These are phyloP conservation scores for Pseudogymnoascus sp. DNA, from an alignment of 2,329 filamentous ascomycete species.

Conservation along the genomic window DNA sequence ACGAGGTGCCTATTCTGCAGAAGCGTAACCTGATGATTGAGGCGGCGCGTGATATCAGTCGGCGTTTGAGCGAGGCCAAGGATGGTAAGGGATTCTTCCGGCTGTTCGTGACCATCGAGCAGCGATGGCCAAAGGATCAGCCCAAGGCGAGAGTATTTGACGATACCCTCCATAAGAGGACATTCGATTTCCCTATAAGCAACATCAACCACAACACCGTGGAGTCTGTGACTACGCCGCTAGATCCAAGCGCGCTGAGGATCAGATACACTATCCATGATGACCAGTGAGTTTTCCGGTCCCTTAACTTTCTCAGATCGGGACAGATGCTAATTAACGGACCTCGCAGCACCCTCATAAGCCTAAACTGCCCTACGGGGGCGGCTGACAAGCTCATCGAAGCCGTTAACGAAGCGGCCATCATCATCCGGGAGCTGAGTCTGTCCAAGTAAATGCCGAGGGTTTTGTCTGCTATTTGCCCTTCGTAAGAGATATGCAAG, in stretches of 20 bases:
- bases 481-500: background rate
- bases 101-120: background rate
- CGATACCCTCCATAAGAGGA: background rate
- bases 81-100: conserved; percentile 7
- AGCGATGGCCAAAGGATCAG: background rate
- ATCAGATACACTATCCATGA: conserved; percentile 9
- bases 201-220: conserved; percentile 1
- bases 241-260: conserved; percentile 3
- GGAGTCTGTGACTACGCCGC: conserved; percentile 8
- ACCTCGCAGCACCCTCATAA: background rate
- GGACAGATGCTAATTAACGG: background rate
- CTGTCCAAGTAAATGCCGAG: background rate
- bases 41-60: conserved; percentile 8
- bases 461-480: background rate
- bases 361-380: background rate
- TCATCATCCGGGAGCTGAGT: background rate
- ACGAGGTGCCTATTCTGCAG: conserved; percentile 12
- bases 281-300: conserved; percentile 1
- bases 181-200: background rate
- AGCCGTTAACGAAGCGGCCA: background rate
- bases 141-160: background rate
- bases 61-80: background rate
- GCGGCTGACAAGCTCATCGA: background rate
- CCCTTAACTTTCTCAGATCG: background rate
- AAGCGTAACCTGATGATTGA: background rate